phyloP scores from a whole-genome alignment of 495 filamentous ascomycete species.

The Entonaema liquescens region DNA sequence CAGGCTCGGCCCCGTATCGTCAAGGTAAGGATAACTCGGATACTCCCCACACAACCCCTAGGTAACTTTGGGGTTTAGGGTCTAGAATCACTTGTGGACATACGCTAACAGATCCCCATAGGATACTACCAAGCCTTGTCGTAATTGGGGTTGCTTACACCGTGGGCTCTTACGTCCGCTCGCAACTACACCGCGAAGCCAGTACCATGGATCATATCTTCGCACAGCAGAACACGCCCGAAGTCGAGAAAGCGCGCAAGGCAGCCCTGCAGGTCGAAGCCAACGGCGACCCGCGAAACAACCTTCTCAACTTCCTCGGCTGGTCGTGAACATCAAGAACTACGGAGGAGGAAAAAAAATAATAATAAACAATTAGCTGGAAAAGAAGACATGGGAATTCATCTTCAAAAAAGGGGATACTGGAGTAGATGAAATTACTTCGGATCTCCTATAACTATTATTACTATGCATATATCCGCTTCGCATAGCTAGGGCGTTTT shows the following conservation, averaged over 20 bases:
- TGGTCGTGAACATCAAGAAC: conserved; percentile 37
- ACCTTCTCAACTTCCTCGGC: conserved; percentile 50
- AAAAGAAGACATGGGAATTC: conserved; percentile 10
- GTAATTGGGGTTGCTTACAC: conserved; percentile 45
- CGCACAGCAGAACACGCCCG: conserved; percentile 52
- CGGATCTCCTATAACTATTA: conserved; percentile 5
- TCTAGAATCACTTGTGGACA: not conserved
- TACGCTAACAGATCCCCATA: conserved; percentile 3
- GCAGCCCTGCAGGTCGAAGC: conserved; percentile 42
- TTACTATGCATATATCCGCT: conserved; percentile 11
- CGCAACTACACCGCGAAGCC: conserved; percentile 46
- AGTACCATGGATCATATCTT: conserved; percentile 52
- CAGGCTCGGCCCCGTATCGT: conserved; percentile 36
- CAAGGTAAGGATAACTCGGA: conserved; percentile 11
- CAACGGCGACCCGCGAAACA: conserved; percentile 52
- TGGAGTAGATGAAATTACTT: not conserved
- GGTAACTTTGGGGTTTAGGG: not conserved
- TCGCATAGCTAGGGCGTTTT: conserved; percentile 40
- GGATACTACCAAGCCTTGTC: conserved; percentile 40
- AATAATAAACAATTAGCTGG: conserved; percentile 7
- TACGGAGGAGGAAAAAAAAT: conserved; percentile 1
- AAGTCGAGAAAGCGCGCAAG: conserved; percentile 46
- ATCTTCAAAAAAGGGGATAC: conserved; percentile 7
- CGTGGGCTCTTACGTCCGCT: conserved; percentile 45
- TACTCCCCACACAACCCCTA: not conserved